Percentiles rank a stretch among this genome's conserved stretches.
These are phyloP conservation scores for Amaranthus palmeri DNA, from an alignment of 148 eudicot species.

Conservation along the genomic window DNA sequence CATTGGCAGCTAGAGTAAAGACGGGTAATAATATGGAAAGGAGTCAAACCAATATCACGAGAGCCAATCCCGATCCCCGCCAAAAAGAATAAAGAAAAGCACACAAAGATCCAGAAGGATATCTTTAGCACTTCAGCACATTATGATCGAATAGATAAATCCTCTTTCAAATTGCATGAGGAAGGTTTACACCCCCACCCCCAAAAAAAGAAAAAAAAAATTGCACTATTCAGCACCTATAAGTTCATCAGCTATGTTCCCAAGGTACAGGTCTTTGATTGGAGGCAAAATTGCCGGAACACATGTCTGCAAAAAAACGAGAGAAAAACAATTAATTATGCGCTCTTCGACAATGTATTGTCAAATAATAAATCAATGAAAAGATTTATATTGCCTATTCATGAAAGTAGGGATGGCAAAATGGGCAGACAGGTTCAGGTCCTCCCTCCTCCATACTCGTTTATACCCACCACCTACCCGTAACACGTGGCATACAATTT, in stretches of 20 bases:
- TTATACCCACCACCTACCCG: too few relatives aligned
- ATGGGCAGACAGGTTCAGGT: not conserved
- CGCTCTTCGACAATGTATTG: not conserved
- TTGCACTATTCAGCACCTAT: slow-evolving; percentile 40
- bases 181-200: too few relatives aligned
- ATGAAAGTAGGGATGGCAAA: slow-evolving; percentile 4
- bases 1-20: not conserved
- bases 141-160: too few relatives aligned
- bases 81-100: too few relatives aligned
- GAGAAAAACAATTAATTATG: slow-evolving; percentile 6
- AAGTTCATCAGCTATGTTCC: slow-evolving; percentile 81
- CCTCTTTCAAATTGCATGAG: too few relatives aligned
- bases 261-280: slow-evolving; percentile 74
- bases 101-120: too few relatives aligned
- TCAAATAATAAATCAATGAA: not conserved
- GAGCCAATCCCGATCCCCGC: not conserved
- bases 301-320: slow-evolving; percentile 65
- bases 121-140: too few relatives aligned
- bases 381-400: too few relatives aligned
- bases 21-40: not conserved
- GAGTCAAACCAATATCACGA: not conserved
- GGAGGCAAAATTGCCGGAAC: slow-evolving; percentile 90
- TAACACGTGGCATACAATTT: too few relatives aligned
- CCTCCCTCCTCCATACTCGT: too few relatives aligned
- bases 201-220: too few relatives aligned